Evolutionary conservation across 306 rosid genomes (phyloP).

Genomic region (Cucumis melo): DNA sequence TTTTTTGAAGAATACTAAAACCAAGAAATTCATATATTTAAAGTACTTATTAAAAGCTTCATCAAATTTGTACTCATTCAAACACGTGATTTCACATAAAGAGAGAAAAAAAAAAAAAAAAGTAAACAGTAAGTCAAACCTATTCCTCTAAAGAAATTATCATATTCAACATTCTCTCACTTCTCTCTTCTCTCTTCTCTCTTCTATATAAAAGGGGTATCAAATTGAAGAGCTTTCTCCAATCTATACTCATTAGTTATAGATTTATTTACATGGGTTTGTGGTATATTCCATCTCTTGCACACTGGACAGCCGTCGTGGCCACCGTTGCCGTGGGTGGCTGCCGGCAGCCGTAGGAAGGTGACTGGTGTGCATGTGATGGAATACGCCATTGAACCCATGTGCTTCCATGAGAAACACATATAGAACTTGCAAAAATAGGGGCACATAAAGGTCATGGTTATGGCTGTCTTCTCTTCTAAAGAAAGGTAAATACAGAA

Average conservation of each 20-base stretch:
- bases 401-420: background rate
- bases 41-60: background rate
- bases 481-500: background rate
- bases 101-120: background rate
- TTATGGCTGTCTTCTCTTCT: background rate
- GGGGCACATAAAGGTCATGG: background rate
- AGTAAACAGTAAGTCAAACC: background rate
- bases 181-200: too few species aligned
- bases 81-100: background rate
- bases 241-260: background rate
- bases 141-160: background rate
- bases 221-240: background rate
- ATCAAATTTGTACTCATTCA: background rate
- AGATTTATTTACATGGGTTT: background rate
- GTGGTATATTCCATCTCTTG: background rate
- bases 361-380: background rate
- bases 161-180: background rate
- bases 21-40: background rate
- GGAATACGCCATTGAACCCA: background rate
- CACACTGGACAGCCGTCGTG: background rate
- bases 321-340: background rate
- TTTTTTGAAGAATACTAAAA: background rate
- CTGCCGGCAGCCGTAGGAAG: background rate
- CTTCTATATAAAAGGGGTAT: background rate
- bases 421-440: background rate